Base-by-base conservation (phyloP, 108 stramenopile species). In the Cyclostephanos invisitatus region DNA sequence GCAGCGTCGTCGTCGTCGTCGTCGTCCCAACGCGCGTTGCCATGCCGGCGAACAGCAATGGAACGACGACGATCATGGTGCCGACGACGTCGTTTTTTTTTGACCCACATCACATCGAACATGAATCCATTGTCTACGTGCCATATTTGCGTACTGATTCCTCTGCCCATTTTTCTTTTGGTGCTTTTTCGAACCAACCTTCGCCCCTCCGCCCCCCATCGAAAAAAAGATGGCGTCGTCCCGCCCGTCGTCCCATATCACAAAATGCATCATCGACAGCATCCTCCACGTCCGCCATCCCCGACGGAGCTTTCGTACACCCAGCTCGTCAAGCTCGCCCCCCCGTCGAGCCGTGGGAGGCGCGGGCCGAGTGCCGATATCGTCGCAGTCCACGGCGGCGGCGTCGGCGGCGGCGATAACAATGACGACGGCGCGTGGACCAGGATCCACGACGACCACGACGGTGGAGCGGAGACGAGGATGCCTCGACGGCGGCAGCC, bases 301-400 rank as follows among this genome's bases (percentile, higher is more conserved):
- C 71, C 71, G 17, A 63, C 71, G 22, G 71, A 72, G 37, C 71
- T 72, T 8, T 72, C 71, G 50, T 72, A 72, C 62, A 63, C 71
- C 17, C 62, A 64, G 38, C 71, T 72, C 35, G 49, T 27, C 14
- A 51, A 54, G 49, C 32, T 64, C 38, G 44, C 71, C 2, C 62
- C 71, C 9, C 58, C 29, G 29, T 18, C 29, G 15, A 35, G 10
- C 32, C 29, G 14, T 7, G 37, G 29, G 27, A 36, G 29, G 1
- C 10, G 29, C 7, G 32, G 32, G 32, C 32, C 32, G 3, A 4
- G 4, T 32, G 32, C 32, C 32, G 32, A 32, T 32, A 32, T 32
- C 32, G 32, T 32, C 32, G 32, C 32, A 32, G 32, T 32, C 32
- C 32, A 17, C 15, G n/a, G 29, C 12, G 27, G 27, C 27, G 56